These are phyloP conservation scores for Lentinula novae-zelandiae DNA, from an alignment of 1,284 basidiomycete genomes.

Conservation along the genomic window DNA sequence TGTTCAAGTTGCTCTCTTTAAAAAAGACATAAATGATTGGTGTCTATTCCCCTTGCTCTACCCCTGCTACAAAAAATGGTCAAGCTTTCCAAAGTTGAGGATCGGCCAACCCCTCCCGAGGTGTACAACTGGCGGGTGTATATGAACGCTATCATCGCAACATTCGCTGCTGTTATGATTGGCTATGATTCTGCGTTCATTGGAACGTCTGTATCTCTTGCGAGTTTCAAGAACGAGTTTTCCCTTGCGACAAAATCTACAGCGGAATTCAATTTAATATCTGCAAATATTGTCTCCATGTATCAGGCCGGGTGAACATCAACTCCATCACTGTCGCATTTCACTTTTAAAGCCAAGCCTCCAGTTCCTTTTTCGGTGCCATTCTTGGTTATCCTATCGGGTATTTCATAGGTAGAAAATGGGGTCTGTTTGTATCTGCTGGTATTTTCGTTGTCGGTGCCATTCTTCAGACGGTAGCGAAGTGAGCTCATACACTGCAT, in stretches of 20 bases:
- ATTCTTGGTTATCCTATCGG: constrained; percentile 30
- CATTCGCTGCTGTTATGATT: constrained; percentile 38
- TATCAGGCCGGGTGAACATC: constrained; percentile 38
- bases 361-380: constrained; percentile 34
- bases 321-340: constrained; percentile 17
- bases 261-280: constrained; percentile 29
- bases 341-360: background rate
- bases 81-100: constrained; percentile 27
- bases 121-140: constrained; percentile 50
- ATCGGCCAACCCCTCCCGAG: constrained; percentile 37
- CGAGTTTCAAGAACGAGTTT: constrained; percentile 42
- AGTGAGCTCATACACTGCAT: constrained; percentile 21
- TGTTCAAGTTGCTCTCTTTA: background rate
- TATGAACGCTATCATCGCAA: constrained; percentile 32
- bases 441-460: constrained; percentile 29
- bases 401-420: constrained; percentile 29
- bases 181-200: constrained; percentile 45
- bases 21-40: background rate
- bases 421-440: constrained; percentile 24
- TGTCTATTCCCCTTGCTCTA: background rate
- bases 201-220: constrained; percentile 37
- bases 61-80: constrained; percentile 34
- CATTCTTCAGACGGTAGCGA: constrained; percentile 27
- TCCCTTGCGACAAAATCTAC: constrained; percentile 31
- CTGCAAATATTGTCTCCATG: constrained; percentile 44